A percentile compares a stretch with the other conserved stretches of the same genome.
Evolutionary conservation across 2,329 filamentous ascomycete species (phyloP).

Genomic region (Cladosporium sp.): DNA sequence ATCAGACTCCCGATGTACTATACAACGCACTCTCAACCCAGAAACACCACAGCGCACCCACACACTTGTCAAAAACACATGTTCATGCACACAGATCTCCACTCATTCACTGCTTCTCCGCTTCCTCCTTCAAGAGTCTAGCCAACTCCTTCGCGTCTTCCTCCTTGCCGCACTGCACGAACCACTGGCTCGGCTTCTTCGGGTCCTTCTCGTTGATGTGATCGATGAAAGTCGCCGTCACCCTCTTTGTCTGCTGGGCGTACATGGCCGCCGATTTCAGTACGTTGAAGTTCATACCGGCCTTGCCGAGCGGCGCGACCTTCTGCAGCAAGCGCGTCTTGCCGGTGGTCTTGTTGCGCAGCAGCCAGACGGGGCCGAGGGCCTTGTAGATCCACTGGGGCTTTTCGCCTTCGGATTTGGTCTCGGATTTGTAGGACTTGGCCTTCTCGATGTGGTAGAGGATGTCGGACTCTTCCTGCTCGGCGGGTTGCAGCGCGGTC

Average conservation of each 20-base stretch:
- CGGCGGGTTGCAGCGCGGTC: slow-evolving; percentile 65
- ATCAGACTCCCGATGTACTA: not conserved
- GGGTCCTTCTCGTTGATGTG: slow-evolving; percentile 40
- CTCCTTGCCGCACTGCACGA: slow-evolving; percentile 66
- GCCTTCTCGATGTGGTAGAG: slow-evolving; percentile 67
- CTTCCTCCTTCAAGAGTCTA: slow-evolving; percentile 47
- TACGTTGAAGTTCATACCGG: slow-evolving; percentile 70
- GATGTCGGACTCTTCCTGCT: slow-evolving; percentile 62
- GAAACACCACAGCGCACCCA: not conserved
- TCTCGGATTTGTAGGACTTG: slow-evolving; percentile 65
- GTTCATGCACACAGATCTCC: not conserved
- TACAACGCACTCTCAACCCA: not conserved
- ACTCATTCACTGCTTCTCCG: slow-evolving; percentile 11
- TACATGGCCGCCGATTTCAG: slow-evolving; percentile 61
- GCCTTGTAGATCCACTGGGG: slow-evolving; percentile 69
- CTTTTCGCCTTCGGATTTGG: slow-evolving; percentile 51
- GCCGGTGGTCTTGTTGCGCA: slow-evolving; percentile 71
- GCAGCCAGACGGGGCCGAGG: slow-evolving; percentile 68
- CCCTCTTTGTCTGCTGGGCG: slow-evolving; percentile 52
- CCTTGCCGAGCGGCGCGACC: slow-evolving; percentile 71
- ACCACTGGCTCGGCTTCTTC: slow-evolving; percentile 67
- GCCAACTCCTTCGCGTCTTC: slow-evolving; percentile 53
- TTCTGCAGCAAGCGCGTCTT: slow-evolving; percentile 69
- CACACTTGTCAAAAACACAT: not conserved
- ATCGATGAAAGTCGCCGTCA: slow-evolving; percentile 39